Conservation (phyloP, 768 basidiomycete species). For the Tulasnella sp. region DNA sequence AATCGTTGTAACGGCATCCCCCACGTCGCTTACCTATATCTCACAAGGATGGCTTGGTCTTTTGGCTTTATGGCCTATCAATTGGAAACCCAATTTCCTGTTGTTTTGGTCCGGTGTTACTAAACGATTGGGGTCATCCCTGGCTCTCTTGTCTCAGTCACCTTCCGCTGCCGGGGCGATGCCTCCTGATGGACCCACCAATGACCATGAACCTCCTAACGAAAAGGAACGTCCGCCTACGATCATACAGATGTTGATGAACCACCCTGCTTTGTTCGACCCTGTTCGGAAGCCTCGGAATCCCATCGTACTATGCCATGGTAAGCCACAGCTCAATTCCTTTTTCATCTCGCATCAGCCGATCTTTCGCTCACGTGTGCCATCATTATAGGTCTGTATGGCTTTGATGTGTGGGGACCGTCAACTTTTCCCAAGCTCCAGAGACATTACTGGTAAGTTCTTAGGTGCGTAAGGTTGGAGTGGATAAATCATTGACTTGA, state of each 20-base stretch:
- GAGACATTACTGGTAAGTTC: conserved; percentile 73
- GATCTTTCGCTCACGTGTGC: background rate
- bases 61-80: no score
- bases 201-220: no score
- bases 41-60: no score
- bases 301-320: conserved; percentile 93
- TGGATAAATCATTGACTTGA: background rate
- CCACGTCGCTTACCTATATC: no score
- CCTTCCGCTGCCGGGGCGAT: no score
- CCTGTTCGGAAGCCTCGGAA: conserved; percentile 69
- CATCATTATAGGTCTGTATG: conserved; percentile 59
- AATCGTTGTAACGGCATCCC: no score
- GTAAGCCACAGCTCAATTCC: conserved; percentile 31
- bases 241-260: conserved; percentile 38
- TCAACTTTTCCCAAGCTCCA: conserved; percentile 67
- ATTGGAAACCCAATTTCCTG: no score
- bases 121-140: no score
- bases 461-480: background rate
- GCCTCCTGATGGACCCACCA: no score
- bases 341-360: background rate
- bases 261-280: conserved; percentile 64
- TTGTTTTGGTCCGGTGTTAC: no score
- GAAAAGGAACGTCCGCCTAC: no score
- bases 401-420: conserved; percentile 85
- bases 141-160: no score